Base-by-base conservation (phyloP, 768 basidiomycete species). In the Mycena polygramma region DNA sequence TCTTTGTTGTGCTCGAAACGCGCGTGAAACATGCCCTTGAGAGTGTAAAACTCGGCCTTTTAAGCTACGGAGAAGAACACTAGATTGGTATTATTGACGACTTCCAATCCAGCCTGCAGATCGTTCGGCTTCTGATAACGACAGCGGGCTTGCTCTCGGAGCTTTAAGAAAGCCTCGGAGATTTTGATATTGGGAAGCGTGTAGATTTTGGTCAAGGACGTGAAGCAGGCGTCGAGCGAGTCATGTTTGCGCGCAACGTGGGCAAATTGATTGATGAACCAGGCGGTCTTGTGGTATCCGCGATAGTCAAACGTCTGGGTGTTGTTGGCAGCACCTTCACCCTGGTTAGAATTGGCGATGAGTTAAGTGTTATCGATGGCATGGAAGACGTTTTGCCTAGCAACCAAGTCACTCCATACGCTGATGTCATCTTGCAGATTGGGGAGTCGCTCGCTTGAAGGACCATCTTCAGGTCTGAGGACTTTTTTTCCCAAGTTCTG, bases 181-280 rank as follows among this genome's bases (percentile, higher is more conserved):
- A 99, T 99, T 82, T 99, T 98, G 81, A 99, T 99, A 79, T 99
- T 99, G 24, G 98, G 98, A 22, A 99, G 85, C 0, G 96, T 97
- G 81, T 99, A 99, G 73, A 99, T 99, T 83, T 96, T 98, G 80
- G 93, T 96, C 76, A 99, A 86, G 2, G 94, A 94, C 7, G 88
- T 94, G 82, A 95, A 95, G 84, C 98, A 99, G 48, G 98, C 98
- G 57, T 99, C 98, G 53, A 97, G 87, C 9, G 99, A 87, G 70
- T 97, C 94, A 77, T 99, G 98, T 81, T 99, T 97, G 67, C 98
- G 89, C 24, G 98, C 98, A 63, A 98, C 96, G 81, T 99, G 97
- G 11, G 98, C 98, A 77, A 99, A 99, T 19, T 98, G 92, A 79
- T 99, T 99, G 84, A 99, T 98, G 77, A 98, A 99, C 98, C 98